phyloP scores from a whole-genome alignment of 106 monocot species.

The Acorus calamus region DNA sequence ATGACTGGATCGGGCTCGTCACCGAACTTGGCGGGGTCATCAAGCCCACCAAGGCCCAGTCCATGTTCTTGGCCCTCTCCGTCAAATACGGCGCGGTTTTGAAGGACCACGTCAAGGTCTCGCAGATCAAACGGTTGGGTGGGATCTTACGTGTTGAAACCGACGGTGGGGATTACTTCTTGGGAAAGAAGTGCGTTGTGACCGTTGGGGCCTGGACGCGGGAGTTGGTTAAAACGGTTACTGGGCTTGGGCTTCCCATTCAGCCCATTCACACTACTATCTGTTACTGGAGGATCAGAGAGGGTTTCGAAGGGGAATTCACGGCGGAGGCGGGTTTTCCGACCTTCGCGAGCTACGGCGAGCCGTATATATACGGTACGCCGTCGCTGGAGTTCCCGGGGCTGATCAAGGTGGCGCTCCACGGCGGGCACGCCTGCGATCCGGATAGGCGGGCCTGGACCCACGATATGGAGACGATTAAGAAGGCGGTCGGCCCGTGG shows the following conservation, averaged over 20 bases:
- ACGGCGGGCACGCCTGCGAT: slow-evolving; percentile 58
- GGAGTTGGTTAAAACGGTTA: slow-evolving; percentile 32
- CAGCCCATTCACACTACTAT: slow-evolving; percentile 51
- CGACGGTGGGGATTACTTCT: slow-evolving; percentile 14
- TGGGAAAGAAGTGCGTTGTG: slow-evolving; percentile 49
- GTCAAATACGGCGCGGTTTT: slow-evolving; percentile 34
- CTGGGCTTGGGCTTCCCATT: slow-evolving; percentile 41
- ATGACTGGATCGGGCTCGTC: slow-evolving; percentile 40
- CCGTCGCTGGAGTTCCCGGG: slow-evolving; percentile 83
- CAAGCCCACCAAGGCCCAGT: slow-evolving; percentile 76
- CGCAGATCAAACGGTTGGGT: slow-evolving; percentile 13
- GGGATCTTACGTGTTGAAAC: slow-evolving; percentile 25
- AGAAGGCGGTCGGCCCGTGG: slow-evolving; percentile 30
- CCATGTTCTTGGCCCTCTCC: slow-evolving; percentile 93
- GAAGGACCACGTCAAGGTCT: slow-evolving; percentile 42
- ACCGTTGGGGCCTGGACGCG: slow-evolving; percentile 69
- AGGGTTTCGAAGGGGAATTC: slow-evolving; percentile 20
- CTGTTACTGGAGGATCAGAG: slow-evolving; percentile 71
- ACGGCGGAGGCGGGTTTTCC: slow-evolving; percentile 52
- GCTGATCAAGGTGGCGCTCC: slow-evolving; percentile 65
- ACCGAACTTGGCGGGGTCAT: slow-evolving; percentile 54
- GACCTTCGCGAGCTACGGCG: slow-evolving; percentile 70
- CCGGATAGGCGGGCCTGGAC: slow-evolving; percentile 63
- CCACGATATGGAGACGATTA: slow-evolving; percentile 5
- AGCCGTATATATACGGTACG: slow-evolving; percentile 65